phyloP scores from a whole-genome alignment of 2,329 filamentous ascomycete species.

The Monosporascus sp. region DNA sequence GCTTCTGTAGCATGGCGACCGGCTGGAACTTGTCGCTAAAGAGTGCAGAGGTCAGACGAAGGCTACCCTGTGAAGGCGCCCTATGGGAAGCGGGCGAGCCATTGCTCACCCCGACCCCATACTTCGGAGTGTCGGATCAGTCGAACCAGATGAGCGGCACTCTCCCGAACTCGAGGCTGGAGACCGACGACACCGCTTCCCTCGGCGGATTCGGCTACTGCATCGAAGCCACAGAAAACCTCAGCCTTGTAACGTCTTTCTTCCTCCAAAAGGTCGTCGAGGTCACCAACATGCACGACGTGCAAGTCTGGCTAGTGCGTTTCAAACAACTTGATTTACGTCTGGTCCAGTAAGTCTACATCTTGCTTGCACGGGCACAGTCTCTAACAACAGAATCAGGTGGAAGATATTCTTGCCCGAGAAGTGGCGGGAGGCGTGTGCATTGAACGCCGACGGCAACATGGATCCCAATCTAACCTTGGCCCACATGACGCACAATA shows the following conservation, averaged over 20 bases:
- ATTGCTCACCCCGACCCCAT: constrained; percentile 32
- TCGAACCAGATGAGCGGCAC: constrained; percentile 12
- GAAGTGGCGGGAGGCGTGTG: constrained; percentile 33
- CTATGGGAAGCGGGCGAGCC: constrained; percentile 36
- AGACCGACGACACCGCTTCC: constrained; percentile 30
- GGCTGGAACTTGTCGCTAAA: constrained; percentile 33
- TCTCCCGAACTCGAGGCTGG: background rate
- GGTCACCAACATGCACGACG: constrained; percentile 32
- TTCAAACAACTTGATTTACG: constrained; percentile 45
- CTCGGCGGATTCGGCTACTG: constrained; percentile 43
- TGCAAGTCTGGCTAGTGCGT: constrained; percentile 39
- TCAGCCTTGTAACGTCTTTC: constrained; percentile 39
- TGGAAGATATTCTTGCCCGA: constrained; percentile 18
- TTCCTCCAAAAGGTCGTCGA: constrained; percentile 41
- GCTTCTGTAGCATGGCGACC: constrained; percentile 36
- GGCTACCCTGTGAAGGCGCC: constrained; percentile 34
- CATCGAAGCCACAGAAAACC: constrained; percentile 41
- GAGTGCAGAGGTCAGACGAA: constrained; percentile 26
- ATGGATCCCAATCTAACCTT: constrained; percentile 47
- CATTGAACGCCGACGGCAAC: constrained; percentile 20
- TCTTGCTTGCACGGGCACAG: too few relatives aligned
- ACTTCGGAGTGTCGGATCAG: constrained; percentile 41
- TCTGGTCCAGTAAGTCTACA: constrained; percentile 28
- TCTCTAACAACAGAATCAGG: background rate
- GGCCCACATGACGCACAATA: constrained; percentile 45